phyloP scores from a whole-genome alignment of 2,329 filamentous ascomycete genomes.

The Byssochlamys sp. region DNA sequence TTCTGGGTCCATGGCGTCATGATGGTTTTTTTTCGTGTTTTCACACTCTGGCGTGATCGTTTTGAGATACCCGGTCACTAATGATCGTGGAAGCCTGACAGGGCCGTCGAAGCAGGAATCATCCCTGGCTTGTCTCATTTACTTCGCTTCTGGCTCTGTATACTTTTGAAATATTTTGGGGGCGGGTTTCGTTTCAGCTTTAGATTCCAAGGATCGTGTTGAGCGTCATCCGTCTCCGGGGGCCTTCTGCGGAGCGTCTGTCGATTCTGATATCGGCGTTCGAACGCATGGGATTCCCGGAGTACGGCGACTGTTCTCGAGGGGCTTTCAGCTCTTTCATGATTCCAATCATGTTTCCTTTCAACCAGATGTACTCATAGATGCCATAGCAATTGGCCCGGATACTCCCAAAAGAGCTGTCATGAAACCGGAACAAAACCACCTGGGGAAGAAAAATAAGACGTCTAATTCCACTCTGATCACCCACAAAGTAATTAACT shows the following conservation, averaged over 20 bases:
- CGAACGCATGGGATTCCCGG: neutral
- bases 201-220: neutral
- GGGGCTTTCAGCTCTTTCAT: neutral
- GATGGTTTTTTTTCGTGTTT: neutral
- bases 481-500: neutral
- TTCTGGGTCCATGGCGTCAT: neutral
- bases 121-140: neutral
- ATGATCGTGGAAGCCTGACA: neutral
- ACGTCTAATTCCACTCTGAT: neutral
- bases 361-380: conserved; percentile 18
- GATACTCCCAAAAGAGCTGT: neutral
- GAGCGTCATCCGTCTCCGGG: neutral
- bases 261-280: conserved; percentile 1
- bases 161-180: conserved; percentile 5
- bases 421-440: conserved; percentile 1
- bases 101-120: neutral
- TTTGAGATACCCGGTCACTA: neutral
- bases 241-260: neutral
- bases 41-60: neutral
- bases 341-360: neutral
- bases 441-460: neutral
- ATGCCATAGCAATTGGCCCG: conserved; percentile 6
- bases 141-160: conserved; percentile 14
- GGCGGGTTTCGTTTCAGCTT: neutral
- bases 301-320: conserved; percentile 1